Evolutionary conservation across 441 rosid species (phyloP), one percentile per base, ranked within the genome.

Genomic region (Euphorbia schlechtendalii): DNA sequence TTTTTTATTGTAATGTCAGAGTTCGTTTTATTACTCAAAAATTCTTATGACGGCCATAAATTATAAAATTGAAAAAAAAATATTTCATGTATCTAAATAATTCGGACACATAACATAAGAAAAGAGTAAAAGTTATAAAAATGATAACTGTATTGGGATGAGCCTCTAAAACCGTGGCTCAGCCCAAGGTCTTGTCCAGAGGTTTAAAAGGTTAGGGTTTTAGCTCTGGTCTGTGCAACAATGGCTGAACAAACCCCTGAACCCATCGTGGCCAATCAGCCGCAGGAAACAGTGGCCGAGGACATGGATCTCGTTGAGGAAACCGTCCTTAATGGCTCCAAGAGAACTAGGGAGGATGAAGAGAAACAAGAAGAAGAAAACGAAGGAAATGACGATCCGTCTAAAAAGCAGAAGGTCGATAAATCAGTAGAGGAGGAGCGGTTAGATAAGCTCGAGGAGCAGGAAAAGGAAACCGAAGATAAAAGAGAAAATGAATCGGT

Each of bases 261-360:
- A 56, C 76, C 78, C 70, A n/a, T 67, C 52, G 81, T 72, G 61
- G 55, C 81, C 45, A 81, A 65, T 63, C 62, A 73, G 3, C 70
- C 66, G 56, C 61, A 41, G 55, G 74, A 76, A 52, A 12, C 74
- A 30, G 64, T 70, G 15, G 60, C 70, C 13, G 79, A 72, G 28
- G 92, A 81, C 36, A 89, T 83, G 98, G 89, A 83, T 55, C 68
- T 83, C 43, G 85, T 69, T 20, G 71, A 67, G 3, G 74, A 71
- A 54, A 52, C 67, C 24, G 83, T 66, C 14, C 59, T 62, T 20
- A 67, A 69, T 60, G 81, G 67, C 45, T 76, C 70, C 70, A 88
- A 87, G 78, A 87, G 90, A n/a, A 63, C 63, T 21, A 82, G 95
- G 59, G 96, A 80, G 65, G 65, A 67, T 65, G 90, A 82, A 67